Evolutionary conservation across 345 rosid species (phyloP).

Genomic region (Raphanus raphanistrum): DNA sequence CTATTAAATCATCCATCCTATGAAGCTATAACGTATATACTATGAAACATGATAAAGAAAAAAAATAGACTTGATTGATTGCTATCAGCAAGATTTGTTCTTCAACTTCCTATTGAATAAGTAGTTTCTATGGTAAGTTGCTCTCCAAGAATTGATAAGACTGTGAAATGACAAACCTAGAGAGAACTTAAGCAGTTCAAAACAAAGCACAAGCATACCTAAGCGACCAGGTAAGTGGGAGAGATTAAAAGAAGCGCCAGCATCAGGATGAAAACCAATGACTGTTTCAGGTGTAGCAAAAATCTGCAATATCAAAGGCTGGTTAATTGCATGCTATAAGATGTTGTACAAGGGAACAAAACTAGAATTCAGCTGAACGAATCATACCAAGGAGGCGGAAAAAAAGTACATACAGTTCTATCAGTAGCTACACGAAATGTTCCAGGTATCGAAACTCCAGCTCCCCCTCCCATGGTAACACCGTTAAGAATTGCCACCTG

Average conservation of each 20-base stretch:
- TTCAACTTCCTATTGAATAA: neutral
- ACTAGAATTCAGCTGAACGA: constrained; percentile 20
- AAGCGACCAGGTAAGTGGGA: constrained; percentile 83
- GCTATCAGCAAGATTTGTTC: neutral
- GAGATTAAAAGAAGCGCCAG: constrained; percentile 91
- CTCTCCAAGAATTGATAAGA: constrained; percentile 1
- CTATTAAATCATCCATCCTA: constrained; percentile 9
- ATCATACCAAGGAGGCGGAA: neutral
- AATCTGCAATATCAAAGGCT: constrained; percentile 50
- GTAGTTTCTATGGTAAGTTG: neutral
- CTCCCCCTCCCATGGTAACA: constrained; percentile 95
- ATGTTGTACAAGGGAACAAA: neutral
- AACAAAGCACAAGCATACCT: constrained; percentile 48
- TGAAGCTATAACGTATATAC: neutral
- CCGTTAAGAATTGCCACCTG: constrained; percentile 89
- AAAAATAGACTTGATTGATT: neutral
- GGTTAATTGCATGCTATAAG: constrained; percentile 21
- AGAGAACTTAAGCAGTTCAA: constrained; percentile 4
- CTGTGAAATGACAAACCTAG: constrained; percentile 7
- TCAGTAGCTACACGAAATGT: constrained; percentile 78
- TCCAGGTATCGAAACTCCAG: constrained; percentile 92
- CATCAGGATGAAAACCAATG: constrained; percentile 97
- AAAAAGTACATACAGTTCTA: constrained; percentile 62
- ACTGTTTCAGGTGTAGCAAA: constrained; percentile 95
- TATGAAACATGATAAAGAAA: neutral